Evolutionary conservation across 148 eudicot species (phyloP).

Genomic region (Polygonum maritimum): DNA sequence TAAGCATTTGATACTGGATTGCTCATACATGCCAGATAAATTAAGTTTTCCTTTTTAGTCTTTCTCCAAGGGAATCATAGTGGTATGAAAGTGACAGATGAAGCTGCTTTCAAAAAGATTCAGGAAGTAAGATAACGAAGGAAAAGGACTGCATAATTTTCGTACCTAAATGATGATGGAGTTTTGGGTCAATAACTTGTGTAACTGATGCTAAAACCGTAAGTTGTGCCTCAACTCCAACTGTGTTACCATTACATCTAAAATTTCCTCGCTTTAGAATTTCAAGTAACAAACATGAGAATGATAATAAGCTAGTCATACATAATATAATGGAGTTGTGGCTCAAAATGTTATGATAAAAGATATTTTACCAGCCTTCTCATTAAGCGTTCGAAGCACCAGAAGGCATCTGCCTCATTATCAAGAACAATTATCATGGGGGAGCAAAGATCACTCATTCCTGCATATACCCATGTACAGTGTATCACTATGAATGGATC

Average conservation of each 20-base stretch:
- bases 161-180: constrained; percentile 93
- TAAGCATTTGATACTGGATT: background rate
- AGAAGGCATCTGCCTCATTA: constrained; percentile 94
- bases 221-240: constrained; percentile 93
- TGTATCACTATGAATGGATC: background rate
- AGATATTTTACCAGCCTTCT: constrained; percentile 63
- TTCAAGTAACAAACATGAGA: constrained; percentile 28
- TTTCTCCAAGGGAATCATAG: background rate
- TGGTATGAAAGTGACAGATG: background rate
- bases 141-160: background rate
- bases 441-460: constrained; percentile 99
- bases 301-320: constrained; percentile 11
- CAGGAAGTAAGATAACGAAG: background rate
- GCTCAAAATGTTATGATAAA: constrained; percentile 2
- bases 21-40: too few species aligned
- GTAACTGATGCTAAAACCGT: constrained; percentile 71
- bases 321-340: background rate
- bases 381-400: constrained; percentile 96
- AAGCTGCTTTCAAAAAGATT: background rate
- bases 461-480: constrained; percentile 23
- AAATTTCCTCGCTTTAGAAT: constrained; percentile 84
- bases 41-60: background rate
- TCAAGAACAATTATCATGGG: constrained; percentile 87
- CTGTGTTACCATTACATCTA: constrained; percentile 82
- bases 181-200: constrained; percentile 93